Conservation (phyloP, 495 filamentous ascomycete species). For the Friedmanniomyces endolithicus region DNA sequence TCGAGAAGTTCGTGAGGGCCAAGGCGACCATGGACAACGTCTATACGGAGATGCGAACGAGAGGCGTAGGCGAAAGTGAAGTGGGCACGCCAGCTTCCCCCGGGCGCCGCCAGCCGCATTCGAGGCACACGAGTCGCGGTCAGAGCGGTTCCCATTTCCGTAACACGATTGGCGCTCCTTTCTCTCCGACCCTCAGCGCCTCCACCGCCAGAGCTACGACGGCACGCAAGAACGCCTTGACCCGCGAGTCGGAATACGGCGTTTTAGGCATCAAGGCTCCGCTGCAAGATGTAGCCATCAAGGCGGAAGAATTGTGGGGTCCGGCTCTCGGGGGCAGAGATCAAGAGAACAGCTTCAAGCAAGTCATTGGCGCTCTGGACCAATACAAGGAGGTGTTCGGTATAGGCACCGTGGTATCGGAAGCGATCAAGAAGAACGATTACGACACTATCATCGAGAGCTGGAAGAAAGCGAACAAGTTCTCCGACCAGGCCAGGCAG, state of each 20-base stretch:
- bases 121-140: slow-evolving; percentile 44
- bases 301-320: slow-evolving; percentile 94
- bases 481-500: slow-evolving; percentile 58
- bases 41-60: slow-evolving; percentile 92
- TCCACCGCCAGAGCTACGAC: slow-evolving; percentile 11
- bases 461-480: slow-evolving; percentile 63
- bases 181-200: slow-evolving; percentile 26
- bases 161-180: slow-evolving; percentile 26
- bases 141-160: slow-evolving; percentile 48
- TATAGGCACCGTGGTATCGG: slow-evolving; percentile 59
- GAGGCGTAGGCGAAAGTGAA: no score
- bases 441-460: slow-evolving; percentile 78
- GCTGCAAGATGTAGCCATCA: slow-evolving; percentile 74
- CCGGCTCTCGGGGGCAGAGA: slow-evolving; percentile 87
- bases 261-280: slow-evolving; percentile 80
- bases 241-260: slow-evolving; percentile 90
- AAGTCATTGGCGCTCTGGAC: slow-evolving; percentile 59
- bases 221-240: slow-evolving; percentile 65
- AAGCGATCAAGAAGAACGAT: slow-evolving; percentile 78
- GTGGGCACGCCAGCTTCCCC: no score
- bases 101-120: slow-evolving; percentile 35
- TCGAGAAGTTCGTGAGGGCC: slow-evolving; percentile 90
- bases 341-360: slow-evolving; percentile 72
- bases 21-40: slow-evolving; percentile 97
- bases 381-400: slow-evolving; percentile 69